phyloP scores from a whole-genome alignment of 139 green algal species.

The Prasinococcaceae sp. region DNA sequence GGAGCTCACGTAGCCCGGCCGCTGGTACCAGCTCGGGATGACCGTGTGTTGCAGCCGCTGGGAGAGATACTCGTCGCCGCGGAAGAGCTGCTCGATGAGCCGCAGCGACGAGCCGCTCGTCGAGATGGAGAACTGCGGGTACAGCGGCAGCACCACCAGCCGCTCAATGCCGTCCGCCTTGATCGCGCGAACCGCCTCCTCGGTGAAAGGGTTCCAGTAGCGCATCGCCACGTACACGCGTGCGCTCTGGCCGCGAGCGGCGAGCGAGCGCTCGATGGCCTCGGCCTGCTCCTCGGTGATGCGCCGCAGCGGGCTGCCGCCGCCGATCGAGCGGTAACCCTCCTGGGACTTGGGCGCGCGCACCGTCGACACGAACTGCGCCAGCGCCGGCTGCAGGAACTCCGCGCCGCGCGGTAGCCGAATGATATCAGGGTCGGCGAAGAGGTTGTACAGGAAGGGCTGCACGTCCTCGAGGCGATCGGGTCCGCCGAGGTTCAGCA shows the following conservation, averaged over 20 bases:
- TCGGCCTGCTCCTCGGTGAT: constrained; percentile 89
- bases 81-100: constrained; percentile 68
- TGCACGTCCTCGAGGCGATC: constrained; percentile 92
- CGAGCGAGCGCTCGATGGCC: constrained; percentile 48
- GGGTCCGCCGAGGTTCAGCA: constrained; percentile 93
- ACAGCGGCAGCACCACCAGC: constrained; percentile 87
- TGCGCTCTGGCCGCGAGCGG: constrained; percentile 22
- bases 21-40: constrained; percentile 59
- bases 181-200: constrained; percentile 75
- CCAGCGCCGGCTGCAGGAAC: constrained; percentile 74
- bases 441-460: constrained; percentile 98
- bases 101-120: constrained; percentile 80
- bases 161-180: constrained; percentile 67
- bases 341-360: constrained; percentile 64
- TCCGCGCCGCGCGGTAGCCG: constrained; percentile 37
- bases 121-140: constrained; percentile 92
- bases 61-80: constrained; percentile 31
- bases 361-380: constrained; percentile 60
- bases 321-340: constrained; percentile 84
- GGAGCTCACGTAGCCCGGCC: constrained; percentile 75
- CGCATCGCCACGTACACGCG: constrained; percentile 94
- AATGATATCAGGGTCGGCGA: constrained; percentile 95
- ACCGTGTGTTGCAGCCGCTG: constrained; percentile 60
- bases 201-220: constrained; percentile 98
- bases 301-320: constrained; percentile 72